phyloP scores from a whole-genome alignment of 2,329 filamentous ascomycete species.

The Ophiostoma montium region DNA sequence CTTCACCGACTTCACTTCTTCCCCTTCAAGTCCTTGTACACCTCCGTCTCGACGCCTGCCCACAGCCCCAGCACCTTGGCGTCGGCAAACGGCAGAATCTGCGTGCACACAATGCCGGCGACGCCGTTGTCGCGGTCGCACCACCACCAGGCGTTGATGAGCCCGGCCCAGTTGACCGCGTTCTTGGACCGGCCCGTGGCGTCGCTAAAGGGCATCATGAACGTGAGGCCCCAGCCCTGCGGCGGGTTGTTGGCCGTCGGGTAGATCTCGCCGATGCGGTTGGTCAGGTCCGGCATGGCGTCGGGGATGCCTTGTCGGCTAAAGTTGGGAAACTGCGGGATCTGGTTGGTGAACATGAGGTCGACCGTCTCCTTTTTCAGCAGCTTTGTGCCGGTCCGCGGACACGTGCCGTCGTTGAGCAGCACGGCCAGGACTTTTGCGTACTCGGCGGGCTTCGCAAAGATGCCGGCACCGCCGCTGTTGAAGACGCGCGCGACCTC shows the following conservation, averaged over 20 bases:
- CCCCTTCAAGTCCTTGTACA: slow-evolving; percentile 15
- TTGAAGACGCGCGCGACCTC: slow-evolving; percentile 17
- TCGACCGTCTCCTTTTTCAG: slow-evolving; percentile 40
- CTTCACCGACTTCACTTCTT: neutral
- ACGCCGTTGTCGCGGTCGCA: slow-evolving; percentile 41
- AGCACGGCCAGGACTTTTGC: slow-evolving; percentile 41
- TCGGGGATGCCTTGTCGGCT: slow-evolving; percentile 27
- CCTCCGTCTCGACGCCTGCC: slow-evolving; percentile 20
- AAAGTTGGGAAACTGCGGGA: slow-evolving; percentile 35
- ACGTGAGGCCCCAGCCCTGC: slow-evolving; percentile 47
- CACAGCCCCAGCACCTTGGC: slow-evolving; percentile 23
- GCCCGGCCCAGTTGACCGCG: slow-evolving; percentile 39
- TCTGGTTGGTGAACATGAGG: slow-evolving; percentile 48
- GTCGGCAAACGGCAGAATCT: slow-evolving; percentile 32
- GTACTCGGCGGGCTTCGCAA: slow-evolving; percentile 28
- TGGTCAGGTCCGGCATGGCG: slow-evolving; percentile 31
- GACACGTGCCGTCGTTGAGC: slow-evolving; percentile 46
- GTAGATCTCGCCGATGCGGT: slow-evolving; percentile 33
- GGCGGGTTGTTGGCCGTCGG: slow-evolving; percentile 27
- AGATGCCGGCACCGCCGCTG: slow-evolving; percentile 30
- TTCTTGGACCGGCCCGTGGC: slow-evolving; percentile 32
- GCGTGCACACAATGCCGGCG: slow-evolving; percentile 31
- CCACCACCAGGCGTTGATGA: slow-evolving; percentile 46
- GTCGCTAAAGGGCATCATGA: slow-evolving; percentile 33
- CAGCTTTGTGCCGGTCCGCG: slow-evolving; percentile 36